Percentiles rank a stretch among this genome's conserved stretches.
Conservation (phyloP, 1,139 yeast species). For the Magnusiomyces starmeri region DNA sequence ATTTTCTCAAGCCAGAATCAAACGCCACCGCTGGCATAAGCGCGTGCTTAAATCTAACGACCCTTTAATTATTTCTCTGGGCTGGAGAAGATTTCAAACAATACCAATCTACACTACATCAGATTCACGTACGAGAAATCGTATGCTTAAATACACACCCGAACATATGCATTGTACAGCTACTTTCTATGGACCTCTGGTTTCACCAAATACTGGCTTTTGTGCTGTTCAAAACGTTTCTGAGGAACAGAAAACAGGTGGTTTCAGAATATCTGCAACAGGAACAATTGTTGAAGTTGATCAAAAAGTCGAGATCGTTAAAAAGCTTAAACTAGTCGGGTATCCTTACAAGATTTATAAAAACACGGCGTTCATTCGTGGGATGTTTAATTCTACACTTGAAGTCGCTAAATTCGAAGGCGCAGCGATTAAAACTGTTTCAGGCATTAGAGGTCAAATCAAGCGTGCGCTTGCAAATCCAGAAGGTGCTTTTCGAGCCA, state of each 20-base stretch:
- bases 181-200: constrained; percentile 93
- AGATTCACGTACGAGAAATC: constrained; percentile 93
- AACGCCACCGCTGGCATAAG: constrained; percentile 99
- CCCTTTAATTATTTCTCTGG: constrained; percentile 86
- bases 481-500: constrained; percentile 96
- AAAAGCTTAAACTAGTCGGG: constrained; percentile 91
- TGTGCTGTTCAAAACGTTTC: constrained; percentile 92
- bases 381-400: constrained; percentile 85
- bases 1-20: constrained; percentile 81
- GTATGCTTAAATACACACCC: constrained; percentile 97
- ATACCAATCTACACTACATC: constrained; percentile 92
- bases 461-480: constrained; percentile 91
- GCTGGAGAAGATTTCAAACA: constrained; percentile 98
- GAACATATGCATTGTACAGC: constrained; percentile 97
- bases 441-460: constrained; percentile 96
- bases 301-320: constrained; percentile 81
- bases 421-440: constrained; percentile 90
- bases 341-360: constrained; percentile 88
- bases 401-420: constrained; percentile 99
- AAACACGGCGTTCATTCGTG: constrained; percentile 94
- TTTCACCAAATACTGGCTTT: constrained; percentile 95
- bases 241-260: constrained; percentile 73
- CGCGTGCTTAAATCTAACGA: constrained; percentile 92
- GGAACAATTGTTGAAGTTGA: constrained; percentile 94
- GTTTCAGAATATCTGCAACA: constrained; percentile 95